A percentile compares a stretch with the other conserved stretches of the same genome.
Conservation (phyloP, 345 rosid species). For the Punica granatum region DNA sequence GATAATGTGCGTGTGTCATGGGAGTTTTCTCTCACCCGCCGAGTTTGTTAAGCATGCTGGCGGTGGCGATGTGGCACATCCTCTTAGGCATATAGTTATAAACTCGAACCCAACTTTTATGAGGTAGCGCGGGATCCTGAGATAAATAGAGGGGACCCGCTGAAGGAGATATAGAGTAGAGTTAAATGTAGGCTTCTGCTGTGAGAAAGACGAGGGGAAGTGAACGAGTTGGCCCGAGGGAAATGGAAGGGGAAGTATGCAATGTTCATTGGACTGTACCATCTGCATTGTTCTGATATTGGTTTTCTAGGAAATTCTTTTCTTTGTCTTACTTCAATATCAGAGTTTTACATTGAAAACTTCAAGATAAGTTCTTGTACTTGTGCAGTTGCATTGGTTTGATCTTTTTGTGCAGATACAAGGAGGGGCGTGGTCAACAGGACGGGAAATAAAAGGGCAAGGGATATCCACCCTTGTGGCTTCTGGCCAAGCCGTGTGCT, state of each 20-base stretch:
- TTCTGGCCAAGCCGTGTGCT: too few relatives aligned
- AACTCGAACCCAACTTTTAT: conserved; percentile 24
- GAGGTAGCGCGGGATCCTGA: conserved; percentile 11
- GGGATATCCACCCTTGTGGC: too few relatives aligned
- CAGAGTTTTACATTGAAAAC: not conserved
- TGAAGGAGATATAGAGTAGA: not conserved
- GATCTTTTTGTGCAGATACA: too few relatives aligned
- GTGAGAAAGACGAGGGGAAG: not conserved
- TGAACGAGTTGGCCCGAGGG: not conserved
- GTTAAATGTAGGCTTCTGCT: not conserved
- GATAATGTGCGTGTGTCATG: conserved; percentile 52
- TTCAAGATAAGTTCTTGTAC: not conserved
- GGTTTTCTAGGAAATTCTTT: conserved; percentile 4
- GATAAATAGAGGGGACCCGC: conserved; percentile 6
- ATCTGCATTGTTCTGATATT: not conserved
- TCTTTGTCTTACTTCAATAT: not conserved
- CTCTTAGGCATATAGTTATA: conserved; percentile 43
- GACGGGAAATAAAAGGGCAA: too few relatives aligned
- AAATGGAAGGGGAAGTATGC: not conserved
- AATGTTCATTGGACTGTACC: not conserved
- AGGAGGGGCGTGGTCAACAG: too few relatives aligned
- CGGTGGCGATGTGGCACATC: conserved; percentile 31
- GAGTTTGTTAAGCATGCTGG: conserved; percentile 51
- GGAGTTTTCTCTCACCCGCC: conserved; percentile 37
- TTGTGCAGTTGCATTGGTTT: not conserved